A percentile compares a stretch with the other conserved stretches of the same genome.
These are phyloP conservation scores for Lactifluus subvellereus DNA, from an alignment of 768 basidiomycete genomes.

Conservation along the genomic window DNA sequence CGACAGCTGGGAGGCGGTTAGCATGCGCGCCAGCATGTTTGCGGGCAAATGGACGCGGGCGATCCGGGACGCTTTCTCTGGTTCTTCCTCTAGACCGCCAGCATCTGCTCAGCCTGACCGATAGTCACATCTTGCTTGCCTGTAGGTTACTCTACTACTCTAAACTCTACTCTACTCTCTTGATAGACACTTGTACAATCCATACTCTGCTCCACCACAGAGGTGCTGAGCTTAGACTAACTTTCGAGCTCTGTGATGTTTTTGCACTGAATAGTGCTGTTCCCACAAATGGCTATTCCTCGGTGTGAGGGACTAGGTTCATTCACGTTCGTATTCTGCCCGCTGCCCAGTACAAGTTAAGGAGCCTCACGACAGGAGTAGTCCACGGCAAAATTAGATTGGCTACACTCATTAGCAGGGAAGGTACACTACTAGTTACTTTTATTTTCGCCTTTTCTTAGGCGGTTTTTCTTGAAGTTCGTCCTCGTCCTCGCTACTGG, in stretches of 20 bases:
- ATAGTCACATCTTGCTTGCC: neutral
- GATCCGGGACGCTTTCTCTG: constrained; percentile 10
- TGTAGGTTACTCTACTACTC: neutral
- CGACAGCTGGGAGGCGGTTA: constrained; percentile 90
- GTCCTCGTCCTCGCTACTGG: constrained; percentile 41
- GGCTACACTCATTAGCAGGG: neutral
- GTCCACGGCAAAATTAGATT: neutral
- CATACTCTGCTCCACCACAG: neutral
- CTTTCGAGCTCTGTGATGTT: neutral
- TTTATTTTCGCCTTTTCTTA: constrained; percentile 49
- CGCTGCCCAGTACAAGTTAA: neutral
- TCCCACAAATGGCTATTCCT: neutral
- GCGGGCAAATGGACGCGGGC: constrained; percentile 37
- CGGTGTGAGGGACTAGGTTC: neutral
- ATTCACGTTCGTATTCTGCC: neutral
- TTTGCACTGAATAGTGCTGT: neutral
- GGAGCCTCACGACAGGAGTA: neutral
- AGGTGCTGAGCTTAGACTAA: neutral
- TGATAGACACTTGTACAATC: neutral
- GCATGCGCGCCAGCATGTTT: constrained; percentile 65
- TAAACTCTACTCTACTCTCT: neutral
- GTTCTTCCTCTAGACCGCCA: constrained; percentile 23
- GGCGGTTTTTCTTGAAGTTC: constrained; percentile 37
- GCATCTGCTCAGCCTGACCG: constrained; percentile 5
- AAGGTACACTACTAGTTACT: constrained; percentile 37